Conservation (phyloP, 1,284 basidiomycete species). For the Coniferiporia sulphurascens region DNA sequence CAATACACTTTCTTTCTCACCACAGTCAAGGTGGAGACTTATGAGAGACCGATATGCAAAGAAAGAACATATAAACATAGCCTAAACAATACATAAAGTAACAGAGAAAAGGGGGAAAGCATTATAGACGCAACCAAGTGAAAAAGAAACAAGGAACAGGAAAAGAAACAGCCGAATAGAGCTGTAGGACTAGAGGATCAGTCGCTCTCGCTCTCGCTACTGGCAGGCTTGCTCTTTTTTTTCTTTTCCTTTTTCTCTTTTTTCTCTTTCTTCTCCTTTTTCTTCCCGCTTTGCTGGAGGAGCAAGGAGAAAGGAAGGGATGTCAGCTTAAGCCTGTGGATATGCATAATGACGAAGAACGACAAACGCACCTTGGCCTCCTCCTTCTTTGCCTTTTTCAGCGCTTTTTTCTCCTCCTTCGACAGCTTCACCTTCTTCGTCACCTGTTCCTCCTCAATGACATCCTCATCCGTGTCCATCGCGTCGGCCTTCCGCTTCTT, state of each 20-base stretch:
- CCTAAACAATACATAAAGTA: neutral
- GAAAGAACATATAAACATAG: neutral
- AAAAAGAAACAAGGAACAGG: no score
- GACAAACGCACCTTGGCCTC: slow-evolving; percentile 35
- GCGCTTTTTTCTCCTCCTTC: slow-evolving; percentile 79
- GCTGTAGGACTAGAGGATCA: neutral
- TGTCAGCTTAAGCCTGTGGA: neutral
- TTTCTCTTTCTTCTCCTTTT: slow-evolving; percentile 27
- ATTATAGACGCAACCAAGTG: neutral
- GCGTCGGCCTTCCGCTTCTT: slow-evolving; percentile 56
- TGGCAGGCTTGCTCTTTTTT: slow-evolving; percentile 25
- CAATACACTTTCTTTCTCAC: no score
- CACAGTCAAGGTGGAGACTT: no score
- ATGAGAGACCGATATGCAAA: neutral
- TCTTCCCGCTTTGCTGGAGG: slow-evolving; percentile 22
- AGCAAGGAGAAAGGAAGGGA: slow-evolving; percentile 3
- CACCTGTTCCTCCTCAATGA: slow-evolving; percentile 51
- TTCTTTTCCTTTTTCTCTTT: slow-evolving; percentile 37
- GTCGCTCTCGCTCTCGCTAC: slow-evolving; percentile 1
- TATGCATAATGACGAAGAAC: neutral
- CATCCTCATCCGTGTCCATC: slow-evolving; percentile 57
- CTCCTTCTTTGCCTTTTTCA: slow-evolving; percentile 73
- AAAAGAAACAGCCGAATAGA: neutral
- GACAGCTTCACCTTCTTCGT: slow-evolving; percentile 70
- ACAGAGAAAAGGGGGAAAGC: neutral